Evolutionary conservation across 2,329 filamentous ascomycete species (phyloP).

Genomic region (Allantophomopsis cytisporea): DNA sequence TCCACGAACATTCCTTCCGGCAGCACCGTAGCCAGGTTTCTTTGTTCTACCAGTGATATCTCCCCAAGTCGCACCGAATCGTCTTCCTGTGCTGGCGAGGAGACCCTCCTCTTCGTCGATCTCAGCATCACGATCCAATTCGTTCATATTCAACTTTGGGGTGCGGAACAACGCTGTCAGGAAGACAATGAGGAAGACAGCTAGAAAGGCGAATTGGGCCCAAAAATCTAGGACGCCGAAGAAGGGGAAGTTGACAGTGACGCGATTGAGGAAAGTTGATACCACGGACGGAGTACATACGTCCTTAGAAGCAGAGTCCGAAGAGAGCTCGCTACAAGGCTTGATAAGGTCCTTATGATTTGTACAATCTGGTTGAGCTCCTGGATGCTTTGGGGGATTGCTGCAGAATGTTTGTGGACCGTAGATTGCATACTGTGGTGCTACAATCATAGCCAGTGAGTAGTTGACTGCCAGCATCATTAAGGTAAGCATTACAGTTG

Average conservation of each 20-base stretch:
- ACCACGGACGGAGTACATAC: slow-evolving; percentile 87
- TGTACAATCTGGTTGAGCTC: slow-evolving; percentile 62
- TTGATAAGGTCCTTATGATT: slow-evolving; percentile 58
- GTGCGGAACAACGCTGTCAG: slow-evolving; percentile 67
- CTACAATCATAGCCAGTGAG: slow-evolving; percentile 81
- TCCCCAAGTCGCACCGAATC: slow-evolving; percentile 80
- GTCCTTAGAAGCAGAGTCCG: slow-evolving; percentile 55
- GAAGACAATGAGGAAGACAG: slow-evolving; percentile 71
- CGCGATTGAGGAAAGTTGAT: slow-evolving; percentile 84
- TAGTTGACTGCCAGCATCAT: slow-evolving; percentile 91
- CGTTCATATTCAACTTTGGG: slow-evolving; percentile 60
- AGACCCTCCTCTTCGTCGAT: slow-evolving; percentile 89
- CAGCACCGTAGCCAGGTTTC: slow-evolving; percentile 7
- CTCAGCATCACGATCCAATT: slow-evolving; percentile 80
- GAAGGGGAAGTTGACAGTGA: slow-evolving; percentile 89
- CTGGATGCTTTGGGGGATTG: slow-evolving; percentile 45
- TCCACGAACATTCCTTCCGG: slow-evolving; percentile 9
- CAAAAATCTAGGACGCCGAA: slow-evolving; percentile 91
- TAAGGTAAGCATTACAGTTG: slow-evolving; percentile 80
- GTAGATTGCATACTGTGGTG: slow-evolving; percentile 88
- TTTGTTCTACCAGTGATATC: slow-evolving; percentile 49
- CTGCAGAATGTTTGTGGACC: slow-evolving; percentile 92
- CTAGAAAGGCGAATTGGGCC: slow-evolving; percentile 88
- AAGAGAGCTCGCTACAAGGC: slow-evolving; percentile 66
- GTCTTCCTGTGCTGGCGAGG: slow-evolving; percentile 66